Evolutionary conservation across 176 grass and related monocot species (phyloP).

Genomic region (Tillandsia fasciculata): DNA sequence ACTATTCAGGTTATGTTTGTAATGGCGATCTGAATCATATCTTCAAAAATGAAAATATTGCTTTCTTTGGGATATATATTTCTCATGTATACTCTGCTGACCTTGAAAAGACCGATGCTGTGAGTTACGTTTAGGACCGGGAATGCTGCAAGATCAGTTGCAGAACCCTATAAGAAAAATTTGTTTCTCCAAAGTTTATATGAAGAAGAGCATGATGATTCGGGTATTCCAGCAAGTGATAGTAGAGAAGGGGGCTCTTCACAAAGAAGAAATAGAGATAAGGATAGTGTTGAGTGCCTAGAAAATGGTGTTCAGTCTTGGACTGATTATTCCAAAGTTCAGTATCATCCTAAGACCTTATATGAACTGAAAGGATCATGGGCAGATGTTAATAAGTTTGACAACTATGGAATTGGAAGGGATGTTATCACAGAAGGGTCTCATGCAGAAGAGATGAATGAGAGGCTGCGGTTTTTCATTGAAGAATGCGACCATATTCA

Average conservation of each 20-base stretch:
- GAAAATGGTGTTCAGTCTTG: constrained; percentile 67
- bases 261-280: constrained; percentile 41
- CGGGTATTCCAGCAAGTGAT: constrained; percentile 14
- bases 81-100: background rate
- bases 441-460: constrained; percentile 87
- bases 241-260: constrained; percentile 14
- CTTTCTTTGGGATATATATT: background rate
- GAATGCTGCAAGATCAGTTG: constrained; percentile 49
- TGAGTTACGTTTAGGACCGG: constrained; percentile 47
- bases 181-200: constrained; percentile 83
- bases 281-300: constrained; percentile 52
- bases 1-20: too few species aligned
- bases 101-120: background rate
- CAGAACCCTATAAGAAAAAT: constrained; percentile 55
- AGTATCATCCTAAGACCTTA: constrained; percentile 79
- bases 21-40: background rate
- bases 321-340: constrained; percentile 92
- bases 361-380: constrained; percentile 75
- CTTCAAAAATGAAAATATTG: background rate
- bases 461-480: constrained; percentile 79
- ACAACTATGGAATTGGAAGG: constrained; percentile 61
- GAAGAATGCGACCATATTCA: constrained; percentile 99
- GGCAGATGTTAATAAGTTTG: constrained; percentile 79
- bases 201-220: constrained; percentile 42
- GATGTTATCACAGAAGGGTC: constrained; percentile 69